Evolutionary conservation across 495 filamentous ascomycete genomes (phyloP).

Genomic region (Tuber calosporum): DNA sequence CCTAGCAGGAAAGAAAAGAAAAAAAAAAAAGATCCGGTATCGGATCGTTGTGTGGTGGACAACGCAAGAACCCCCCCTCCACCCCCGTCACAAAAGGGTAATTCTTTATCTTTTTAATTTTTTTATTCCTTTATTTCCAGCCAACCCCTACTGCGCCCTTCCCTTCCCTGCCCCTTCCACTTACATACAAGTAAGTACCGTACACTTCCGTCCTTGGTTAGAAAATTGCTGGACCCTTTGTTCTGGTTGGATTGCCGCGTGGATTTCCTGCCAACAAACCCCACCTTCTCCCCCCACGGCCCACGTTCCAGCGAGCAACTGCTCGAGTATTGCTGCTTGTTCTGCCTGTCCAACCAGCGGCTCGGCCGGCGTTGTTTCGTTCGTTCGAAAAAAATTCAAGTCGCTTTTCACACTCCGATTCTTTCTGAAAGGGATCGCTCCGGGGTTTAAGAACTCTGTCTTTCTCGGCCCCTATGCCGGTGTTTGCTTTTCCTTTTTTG

Average conservation of each 20-base stretch:
- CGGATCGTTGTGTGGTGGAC: slow-evolving; percentile 4
- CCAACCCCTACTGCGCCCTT: background rate
- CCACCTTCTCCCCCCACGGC: background rate
- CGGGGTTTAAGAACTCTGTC: background rate
- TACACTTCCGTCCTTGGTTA: background rate
- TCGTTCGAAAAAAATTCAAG: background rate
- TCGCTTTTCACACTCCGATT: background rate
- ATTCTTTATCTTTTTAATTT: slow-evolving; percentile 2
- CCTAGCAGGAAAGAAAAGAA: background rate
- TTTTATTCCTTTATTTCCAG: slow-evolving; percentile 1
- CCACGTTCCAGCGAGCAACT: background rate
- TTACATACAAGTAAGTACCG: background rate
- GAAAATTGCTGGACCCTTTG: background rate
- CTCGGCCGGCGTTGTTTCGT: background rate
- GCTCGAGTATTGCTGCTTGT: no score
- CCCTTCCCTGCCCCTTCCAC: background rate
- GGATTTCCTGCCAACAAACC: background rate
- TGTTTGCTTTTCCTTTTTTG: background rate
- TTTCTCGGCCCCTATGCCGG: background rate
- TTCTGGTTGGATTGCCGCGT: background rate
- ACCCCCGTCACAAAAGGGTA: background rate
- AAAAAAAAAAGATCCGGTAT: background rate
- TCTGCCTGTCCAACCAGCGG: background rate
- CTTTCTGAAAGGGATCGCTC: background rate
- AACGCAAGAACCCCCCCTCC: background rate